Evolutionary conservation across 345 rosid genomes (phyloP).

Genomic region (Aurinia saxatilis): DNA sequence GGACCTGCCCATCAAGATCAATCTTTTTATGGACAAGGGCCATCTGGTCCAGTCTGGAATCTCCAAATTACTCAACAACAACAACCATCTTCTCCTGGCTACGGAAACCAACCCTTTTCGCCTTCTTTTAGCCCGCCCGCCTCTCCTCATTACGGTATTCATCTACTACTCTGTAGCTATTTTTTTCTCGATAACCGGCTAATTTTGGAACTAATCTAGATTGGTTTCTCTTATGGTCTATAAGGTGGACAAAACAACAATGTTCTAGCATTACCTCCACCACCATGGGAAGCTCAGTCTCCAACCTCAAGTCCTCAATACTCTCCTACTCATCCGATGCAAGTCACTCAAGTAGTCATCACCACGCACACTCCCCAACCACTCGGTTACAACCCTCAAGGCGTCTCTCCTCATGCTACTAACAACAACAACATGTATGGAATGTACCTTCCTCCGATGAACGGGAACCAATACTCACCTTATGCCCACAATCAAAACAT

Average conservation of each 20-base stretch:
- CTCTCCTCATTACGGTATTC: constrained; percentile 27
- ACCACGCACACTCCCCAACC: constrained; percentile 51
- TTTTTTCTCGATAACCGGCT: not conserved
- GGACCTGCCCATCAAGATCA: constrained; percentile 51
- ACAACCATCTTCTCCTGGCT: constrained; percentile 64
- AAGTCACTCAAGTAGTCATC: constrained; percentile 53
- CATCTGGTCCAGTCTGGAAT: constrained; percentile 61
- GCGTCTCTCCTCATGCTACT: constrained; percentile 27
- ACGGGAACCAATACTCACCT: constrained; percentile 18
- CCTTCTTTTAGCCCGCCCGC: constrained; percentile 24
- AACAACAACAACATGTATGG: constrained; percentile 45
- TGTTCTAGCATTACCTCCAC: constrained; percentile 61
- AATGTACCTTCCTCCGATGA: constrained; percentile 54
- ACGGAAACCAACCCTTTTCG: constrained; percentile 43
- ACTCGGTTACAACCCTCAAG: constrained; percentile 43
- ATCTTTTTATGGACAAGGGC: constrained; percentile 38
- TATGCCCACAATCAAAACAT: constrained; percentile 20
- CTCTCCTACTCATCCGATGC: constrained; percentile 52
- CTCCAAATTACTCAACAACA: constrained; percentile 48
- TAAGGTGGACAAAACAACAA: constrained; percentile 32
- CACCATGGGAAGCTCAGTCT: constrained; percentile 94
- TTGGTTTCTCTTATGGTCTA: not conserved
- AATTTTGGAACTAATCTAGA: not conserved
- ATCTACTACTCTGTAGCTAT: not conserved
- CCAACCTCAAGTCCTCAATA: constrained; percentile 46